Conservation (phyloP, 192 early-diverging fungal species). For the Kappamyces sp. region DNA sequence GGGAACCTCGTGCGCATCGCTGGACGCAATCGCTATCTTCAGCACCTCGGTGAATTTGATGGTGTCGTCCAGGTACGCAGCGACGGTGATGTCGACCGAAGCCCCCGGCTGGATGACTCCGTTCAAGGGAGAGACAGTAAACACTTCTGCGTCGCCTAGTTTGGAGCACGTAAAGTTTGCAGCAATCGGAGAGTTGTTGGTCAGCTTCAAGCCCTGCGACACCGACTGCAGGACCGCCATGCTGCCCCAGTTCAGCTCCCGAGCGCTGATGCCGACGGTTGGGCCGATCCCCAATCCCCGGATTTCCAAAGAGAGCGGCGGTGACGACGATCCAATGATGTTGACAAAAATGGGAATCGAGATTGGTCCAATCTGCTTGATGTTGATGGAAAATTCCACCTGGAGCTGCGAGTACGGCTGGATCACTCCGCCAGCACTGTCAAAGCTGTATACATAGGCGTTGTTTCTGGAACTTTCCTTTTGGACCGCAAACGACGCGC, state of each 20-base stretch:
- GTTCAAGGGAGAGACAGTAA: conserved; percentile 28
- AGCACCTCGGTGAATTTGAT: conserved; percentile 56
- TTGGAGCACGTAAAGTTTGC: conserved; percentile 41
- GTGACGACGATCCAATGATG: conserved; percentile 37
- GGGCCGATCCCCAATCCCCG: conserved; percentile 49
- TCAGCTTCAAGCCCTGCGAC: conserved; percentile 22
- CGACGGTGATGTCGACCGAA: conserved; percentile 26
- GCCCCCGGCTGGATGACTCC: conserved; percentile 35
- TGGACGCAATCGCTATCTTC: conserved; percentile 33
- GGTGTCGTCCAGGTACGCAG: conserved; percentile 48
- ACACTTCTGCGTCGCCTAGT: conserved; percentile 39
- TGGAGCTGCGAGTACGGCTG: conserved; percentile 27
- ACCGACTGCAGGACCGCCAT: conserved; percentile 42
- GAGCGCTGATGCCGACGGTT: conserved; percentile 35
- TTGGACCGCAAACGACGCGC: conserved; percentile 37
- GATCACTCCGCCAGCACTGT: conserved; percentile 39
- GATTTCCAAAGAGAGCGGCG: conserved; percentile 38
- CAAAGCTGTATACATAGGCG: conserved; percentile 38
- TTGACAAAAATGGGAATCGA: conserved; percentile 45
- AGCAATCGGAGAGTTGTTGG: conserved; percentile 47
- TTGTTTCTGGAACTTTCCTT: conserved; percentile 43
- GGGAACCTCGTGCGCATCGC: conserved; percentile 41
- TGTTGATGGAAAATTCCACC: conserved; percentile 35
- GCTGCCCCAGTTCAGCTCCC: conserved; percentile 51
- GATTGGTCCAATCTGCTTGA: conserved; percentile 44